Evolutionary conservation across 176 grass and related monocot species (phyloP).

Genomic region (Panicum miliaceum): DNA sequence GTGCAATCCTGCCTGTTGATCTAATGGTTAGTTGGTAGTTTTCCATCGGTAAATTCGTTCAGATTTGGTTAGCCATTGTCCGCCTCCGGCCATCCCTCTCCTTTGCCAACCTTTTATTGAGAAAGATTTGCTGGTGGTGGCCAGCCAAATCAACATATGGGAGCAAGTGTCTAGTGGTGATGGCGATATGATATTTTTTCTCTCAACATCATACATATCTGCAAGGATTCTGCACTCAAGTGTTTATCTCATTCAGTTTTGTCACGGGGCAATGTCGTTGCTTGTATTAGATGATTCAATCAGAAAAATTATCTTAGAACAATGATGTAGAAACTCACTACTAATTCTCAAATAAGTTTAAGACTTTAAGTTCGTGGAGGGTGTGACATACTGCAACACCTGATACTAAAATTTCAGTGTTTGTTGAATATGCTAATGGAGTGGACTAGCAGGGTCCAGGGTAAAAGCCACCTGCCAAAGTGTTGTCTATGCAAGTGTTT

Average conservation of each 20-base stretch:
- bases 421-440: background rate
- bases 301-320: background rate
- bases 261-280: constrained; percentile 2
- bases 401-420: background rate
- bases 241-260: background rate
- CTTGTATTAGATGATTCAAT: background rate
- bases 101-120: constrained; percentile 49
- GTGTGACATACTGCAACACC: constrained; percentile 31
- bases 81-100: constrained; percentile 31
- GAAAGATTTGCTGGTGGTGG: constrained; percentile 44
- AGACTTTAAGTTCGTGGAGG: constrained; percentile 2
- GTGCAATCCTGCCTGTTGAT: background rate
- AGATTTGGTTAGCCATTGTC: constrained; percentile 45
- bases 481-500: constrained; percentile 26
- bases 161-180: constrained; percentile 34
- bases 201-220: constrained; percentile 7
- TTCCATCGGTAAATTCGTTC: constrained; percentile 37
- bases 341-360: background rate
- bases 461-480: constrained; percentile 30
- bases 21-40: constrained; percentile 16
- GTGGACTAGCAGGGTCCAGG: constrained; percentile 9
- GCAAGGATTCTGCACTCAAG: background rate
- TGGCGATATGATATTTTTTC: constrained; percentile 31
- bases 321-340: constrained; percentile 16
- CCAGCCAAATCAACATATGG: constrained; percentile 37